Evolutionary conservation across 257 asterid species (phyloP).

Genomic region (Capsicum chinense): DNA sequence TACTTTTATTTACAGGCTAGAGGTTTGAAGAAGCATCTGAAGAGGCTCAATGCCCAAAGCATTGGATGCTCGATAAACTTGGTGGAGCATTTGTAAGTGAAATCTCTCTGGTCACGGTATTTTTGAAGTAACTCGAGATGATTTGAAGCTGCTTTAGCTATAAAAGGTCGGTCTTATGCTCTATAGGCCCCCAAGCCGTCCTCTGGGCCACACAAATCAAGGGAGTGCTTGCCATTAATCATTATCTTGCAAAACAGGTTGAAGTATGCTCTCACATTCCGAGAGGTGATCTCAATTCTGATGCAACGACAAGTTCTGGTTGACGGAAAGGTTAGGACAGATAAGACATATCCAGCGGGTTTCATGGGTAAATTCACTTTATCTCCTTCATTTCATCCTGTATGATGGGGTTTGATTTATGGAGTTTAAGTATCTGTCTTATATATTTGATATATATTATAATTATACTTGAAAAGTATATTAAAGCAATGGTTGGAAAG

Average conservation of each 20-base stretch:
- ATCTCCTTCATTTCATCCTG: not conserved
- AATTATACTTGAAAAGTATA: not conserved
- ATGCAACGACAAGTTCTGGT: conserved; percentile 36
- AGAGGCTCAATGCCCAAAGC: conserved; percentile 34
- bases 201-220: conserved; percentile 37
- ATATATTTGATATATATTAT: not conserved
- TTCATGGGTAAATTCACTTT: conserved; percentile 29
- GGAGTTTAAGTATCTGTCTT: not conserved
- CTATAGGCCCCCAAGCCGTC: conserved; percentile 36
- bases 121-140: too few species aligned
- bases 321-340: conserved; percentile 33
- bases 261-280: conserved; percentile 34
- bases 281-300: conserved; percentile 32
- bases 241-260: conserved; percentile 36
- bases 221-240: conserved; percentile 34
- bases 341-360: conserved; percentile 35
- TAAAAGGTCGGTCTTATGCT: not conserved
- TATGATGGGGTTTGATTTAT: not conserved
- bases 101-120: not conserved
- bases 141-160: not conserved
- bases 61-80: conserved; percentile 29
- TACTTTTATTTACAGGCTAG: conserved; percentile 16
- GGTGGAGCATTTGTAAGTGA: conserved; percentile 32
- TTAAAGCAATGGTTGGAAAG: not conserved
- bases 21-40: conserved; percentile 33